Conservation (phyloP, 2,329 filamentous ascomycete species). For the Neonectria coccinea region DNA sequence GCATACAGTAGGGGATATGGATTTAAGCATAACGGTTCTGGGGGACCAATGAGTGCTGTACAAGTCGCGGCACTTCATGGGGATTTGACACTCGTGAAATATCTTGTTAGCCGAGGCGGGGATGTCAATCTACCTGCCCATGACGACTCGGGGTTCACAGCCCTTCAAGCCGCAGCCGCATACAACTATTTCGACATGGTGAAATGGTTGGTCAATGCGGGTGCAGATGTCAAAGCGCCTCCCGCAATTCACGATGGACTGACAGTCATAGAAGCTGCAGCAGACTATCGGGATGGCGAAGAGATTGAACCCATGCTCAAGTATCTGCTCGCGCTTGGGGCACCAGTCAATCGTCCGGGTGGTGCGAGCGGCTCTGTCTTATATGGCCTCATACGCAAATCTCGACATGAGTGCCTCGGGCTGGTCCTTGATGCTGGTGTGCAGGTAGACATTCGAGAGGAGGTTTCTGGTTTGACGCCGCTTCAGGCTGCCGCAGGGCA, state of each 20-base stretch:
- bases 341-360: neutral
- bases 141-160: neutral
- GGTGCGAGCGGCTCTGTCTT: neutral
- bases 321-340: neutral
- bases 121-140: slow-evolving; percentile 15
- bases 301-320: neutral
- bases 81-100: neutral
- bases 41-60: slow-evolving; percentile 1
- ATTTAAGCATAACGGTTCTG: no score
- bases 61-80: neutral
- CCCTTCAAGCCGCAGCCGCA: slow-evolving; percentile 9
- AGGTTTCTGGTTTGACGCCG: neutral
- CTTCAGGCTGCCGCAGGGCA: neutral
- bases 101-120: slow-evolving; percentile 9
- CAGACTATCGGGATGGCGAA: neutral
- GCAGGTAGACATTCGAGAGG: neutral
- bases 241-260: neutral
- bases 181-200: neutral
- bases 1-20: neutral
- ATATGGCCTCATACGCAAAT: neutral
- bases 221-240: slow-evolving; percentile 5
- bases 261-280: slow-evolving; percentile 7
- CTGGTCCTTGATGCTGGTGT: slow-evolving; percentile 2
- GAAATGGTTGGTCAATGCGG: slow-evolving; percentile 17
- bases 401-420: neutral